Evolutionary conservation across 1,139 yeast genomes (phyloP).

Genomic region (Yamadazyma diddensiae): DNA sequence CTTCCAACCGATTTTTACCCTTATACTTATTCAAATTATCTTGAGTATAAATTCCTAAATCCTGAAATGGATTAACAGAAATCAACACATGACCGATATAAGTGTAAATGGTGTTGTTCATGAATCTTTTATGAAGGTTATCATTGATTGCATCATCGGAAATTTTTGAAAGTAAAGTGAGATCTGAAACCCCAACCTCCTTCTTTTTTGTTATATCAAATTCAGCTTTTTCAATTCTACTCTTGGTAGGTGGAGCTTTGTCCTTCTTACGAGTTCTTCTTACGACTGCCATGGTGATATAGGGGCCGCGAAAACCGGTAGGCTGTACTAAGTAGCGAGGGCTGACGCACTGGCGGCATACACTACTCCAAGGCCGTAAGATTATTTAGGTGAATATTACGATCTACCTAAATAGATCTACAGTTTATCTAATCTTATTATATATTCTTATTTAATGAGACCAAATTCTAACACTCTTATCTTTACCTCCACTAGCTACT

Average conservation of each 20-base stretch:
- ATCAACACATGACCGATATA: slow-evolving; percentile 87
- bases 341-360: too few species aligned
- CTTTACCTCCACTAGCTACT: slow-evolving; percentile 97
- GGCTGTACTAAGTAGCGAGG: too few species aligned
- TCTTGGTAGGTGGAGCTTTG: slow-evolving; percentile 53
- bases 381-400: too few species aligned
- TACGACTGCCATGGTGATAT: slow-evolving; percentile 62
- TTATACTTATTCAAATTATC: slow-evolving; percentile 71
- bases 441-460: slow-evolving; percentile 48
- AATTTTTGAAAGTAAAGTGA: slow-evolving; percentile 83
- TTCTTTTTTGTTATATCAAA: slow-evolving; percentile 86
- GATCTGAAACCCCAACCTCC: slow-evolving; percentile 96
- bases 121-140: slow-evolving; percentile 83
- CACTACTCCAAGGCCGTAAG: too few species aligned
- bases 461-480: slow-evolving; percentile 91
- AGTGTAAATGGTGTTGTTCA: slow-evolving; percentile 86
- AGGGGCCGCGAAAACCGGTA: slow-evolving; percentile 4
- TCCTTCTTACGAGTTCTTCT: slow-evolving; percentile 69
- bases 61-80: slow-evolving; percentile 95
- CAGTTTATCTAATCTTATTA: neutral
- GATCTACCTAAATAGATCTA: too few species aligned
- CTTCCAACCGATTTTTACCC: slow-evolving; percentile 92
- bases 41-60: slow-evolving; percentile 89
- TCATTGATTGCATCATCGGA: slow-evolving; percentile 93
- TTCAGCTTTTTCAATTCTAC: slow-evolving; percentile 81